Evolutionary conservation across 371 early-diverging fungal genomes (phyloP).

Genomic region (Mortierella sp.): DNA sequence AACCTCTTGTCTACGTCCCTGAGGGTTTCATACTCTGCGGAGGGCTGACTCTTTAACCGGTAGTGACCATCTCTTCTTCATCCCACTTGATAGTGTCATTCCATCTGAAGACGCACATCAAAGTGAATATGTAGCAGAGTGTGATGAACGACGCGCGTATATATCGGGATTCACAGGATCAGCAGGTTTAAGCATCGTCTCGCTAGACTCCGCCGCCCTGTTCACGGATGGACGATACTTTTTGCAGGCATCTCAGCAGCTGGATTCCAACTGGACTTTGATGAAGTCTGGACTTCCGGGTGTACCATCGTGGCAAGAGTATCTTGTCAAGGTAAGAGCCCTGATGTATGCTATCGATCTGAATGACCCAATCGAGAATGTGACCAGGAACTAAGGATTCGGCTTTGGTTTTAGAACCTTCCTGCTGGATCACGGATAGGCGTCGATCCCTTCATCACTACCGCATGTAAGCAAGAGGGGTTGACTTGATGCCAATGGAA

Average conservation of each 20-base stretch:
- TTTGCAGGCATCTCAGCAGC: conserved; percentile 94
- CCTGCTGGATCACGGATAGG: conserved; percentile 80
- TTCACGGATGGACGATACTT: conserved; percentile 99
- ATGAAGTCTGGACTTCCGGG: conserved; percentile 92
- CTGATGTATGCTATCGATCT: too few relatives aligned
- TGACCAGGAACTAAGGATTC: too few relatives aligned
- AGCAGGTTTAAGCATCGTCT: conserved; percentile 88
- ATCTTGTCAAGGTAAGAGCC: conserved; percentile 72
- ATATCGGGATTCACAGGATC: conserved; percentile 99
- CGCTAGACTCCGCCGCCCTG: conserved; percentile 75
- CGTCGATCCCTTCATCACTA: conserved; percentile 85
- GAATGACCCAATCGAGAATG: too few relatives aligned
- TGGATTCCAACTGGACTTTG: conserved; percentile 91
- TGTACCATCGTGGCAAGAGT: conserved; percentile 92
- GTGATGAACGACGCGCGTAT: conserved; percentile 94
- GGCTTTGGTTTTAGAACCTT: conserved; percentile 58
- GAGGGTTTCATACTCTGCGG: too few relatives aligned
- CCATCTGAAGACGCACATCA: conserved; percentile 96
- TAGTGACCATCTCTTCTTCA: background rate
- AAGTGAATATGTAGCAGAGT: conserved; percentile 97
- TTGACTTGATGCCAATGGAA: background rate
- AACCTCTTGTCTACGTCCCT: background rate
- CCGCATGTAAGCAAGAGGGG: conserved; percentile 66
- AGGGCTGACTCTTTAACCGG: too few relatives aligned
- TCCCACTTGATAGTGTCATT: conserved; percentile 67